phyloP scores from a whole-genome alignment of 1,139 yeast genomes.

The Arxiozyma bovina region DNA sequence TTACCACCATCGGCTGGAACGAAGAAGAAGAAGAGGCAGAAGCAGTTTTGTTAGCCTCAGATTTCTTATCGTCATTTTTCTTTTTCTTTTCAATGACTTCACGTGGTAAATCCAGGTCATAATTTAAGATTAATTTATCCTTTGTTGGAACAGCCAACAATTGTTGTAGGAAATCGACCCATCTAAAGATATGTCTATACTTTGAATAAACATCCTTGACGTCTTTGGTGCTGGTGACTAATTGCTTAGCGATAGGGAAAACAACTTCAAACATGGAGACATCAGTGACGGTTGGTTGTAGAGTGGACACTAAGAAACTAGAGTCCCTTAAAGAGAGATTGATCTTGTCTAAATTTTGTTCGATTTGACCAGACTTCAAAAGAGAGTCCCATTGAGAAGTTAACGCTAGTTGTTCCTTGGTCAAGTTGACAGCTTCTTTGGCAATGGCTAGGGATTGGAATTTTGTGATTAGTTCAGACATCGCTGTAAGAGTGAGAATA shows the following conservation, averaged over 20 bases:
- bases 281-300: constrained; percentile 56
- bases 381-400: constrained; percentile 75
- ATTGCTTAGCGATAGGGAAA: constrained; percentile 48
- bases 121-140: constrained; percentile 47
- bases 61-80: constrained; percentile 33
- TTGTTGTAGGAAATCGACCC: constrained; percentile 82
- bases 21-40: constrained; percentile 8
- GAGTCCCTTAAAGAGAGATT: constrained; percentile 61
- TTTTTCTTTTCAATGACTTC: constrained; percentile 57
- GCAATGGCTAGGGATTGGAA: constrained; percentile 38
- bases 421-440: constrained; percentile 28
- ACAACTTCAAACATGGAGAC: constrained; percentile 57
- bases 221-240: constrained; percentile 37
- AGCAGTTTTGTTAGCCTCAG: constrained; percentile 26
- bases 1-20: constrained; percentile 30
- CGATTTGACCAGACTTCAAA: constrained; percentile 45
- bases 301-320: constrained; percentile 61
- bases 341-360: constrained; percentile 49
- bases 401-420: constrained; percentile 54
- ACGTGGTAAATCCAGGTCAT: constrained; percentile 56
- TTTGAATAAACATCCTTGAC: constrained; percentile 35
- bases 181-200: constrained; percentile 81
- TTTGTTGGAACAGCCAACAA: constrained; percentile 45
- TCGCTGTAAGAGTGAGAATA: constrained; percentile 10
- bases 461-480: constrained; percentile 39